phyloP scores from a whole-genome alignment of 345 rosid genomes.

The Sapria himalayana region DNA sequence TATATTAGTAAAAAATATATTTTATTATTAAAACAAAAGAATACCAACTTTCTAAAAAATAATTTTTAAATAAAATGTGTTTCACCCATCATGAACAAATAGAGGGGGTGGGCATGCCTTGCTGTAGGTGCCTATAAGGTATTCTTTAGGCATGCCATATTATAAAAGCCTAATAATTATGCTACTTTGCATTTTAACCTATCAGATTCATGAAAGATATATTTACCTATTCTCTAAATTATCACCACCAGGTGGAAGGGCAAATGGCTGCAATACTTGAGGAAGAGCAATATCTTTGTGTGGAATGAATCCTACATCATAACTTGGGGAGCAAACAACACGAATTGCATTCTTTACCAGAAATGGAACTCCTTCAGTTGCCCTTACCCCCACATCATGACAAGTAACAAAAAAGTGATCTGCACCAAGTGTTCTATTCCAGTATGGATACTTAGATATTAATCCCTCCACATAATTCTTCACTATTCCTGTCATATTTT shows the following conservation, averaged over 20 bases:
- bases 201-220: too few relatives aligned
- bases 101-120: too few relatives aligned
- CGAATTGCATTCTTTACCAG: constrained; percentile 82
- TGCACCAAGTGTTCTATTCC: constrained; percentile 92
- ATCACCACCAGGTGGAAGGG: constrained; percentile 77
- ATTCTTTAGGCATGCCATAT: too few relatives aligned
- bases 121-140: too few relatives aligned
- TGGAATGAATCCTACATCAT: constrained; percentile 82
- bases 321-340: constrained; percentile 90
- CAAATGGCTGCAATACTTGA: constrained; percentile 87
- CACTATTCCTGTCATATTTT: constrained; percentile 81
- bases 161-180: too few relatives aligned
- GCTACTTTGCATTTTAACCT: too few relatives aligned
- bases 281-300: constrained; percentile 96
- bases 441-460: constrained; percentile 57
- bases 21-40: too few relatives aligned
- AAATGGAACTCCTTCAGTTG: constrained; percentile 61
- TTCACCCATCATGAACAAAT: too few relatives aligned
- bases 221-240: constrained; percentile 63
- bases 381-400: constrained; percentile 89
- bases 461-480: constrained; percentile 50
- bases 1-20: too few relatives aligned
- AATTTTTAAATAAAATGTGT: too few relatives aligned
- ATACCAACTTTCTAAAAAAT: too few relatives aligned
- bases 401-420: constrained; percentile 98